Evolutionary conservation across 106 monocot genomes (phyloP), one percentile per base, ranked within the genome.

Genomic region (Dendrobium huoshanense): DNA sequence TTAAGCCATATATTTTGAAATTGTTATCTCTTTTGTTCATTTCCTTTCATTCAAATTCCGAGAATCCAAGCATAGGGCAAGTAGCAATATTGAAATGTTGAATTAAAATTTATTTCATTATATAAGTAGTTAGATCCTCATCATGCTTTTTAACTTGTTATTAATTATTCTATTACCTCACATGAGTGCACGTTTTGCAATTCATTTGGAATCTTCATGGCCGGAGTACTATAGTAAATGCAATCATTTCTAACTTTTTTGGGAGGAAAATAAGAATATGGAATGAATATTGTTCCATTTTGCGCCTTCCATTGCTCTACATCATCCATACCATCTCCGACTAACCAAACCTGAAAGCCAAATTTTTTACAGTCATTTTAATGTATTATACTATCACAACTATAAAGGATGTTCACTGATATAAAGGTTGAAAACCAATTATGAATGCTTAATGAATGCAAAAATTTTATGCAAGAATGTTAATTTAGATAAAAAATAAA

Each of bases 181-280:
- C 95, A 93, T 3, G 91, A 70, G 76, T 93, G 92, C 85, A 95
- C 81, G 68, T 93, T 95, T 73, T 93, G 81, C 13, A 93, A 59
- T 70, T 84, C 47, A 59, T 85, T 59, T 0, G 95, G 89, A 41
- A 91, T 78, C 74, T 72, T 86, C 91, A 95, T 88, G 29, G 92
- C 90, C 10, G 95, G 95, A 76, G 95, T 95, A 56, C 45, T 86
- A 78, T 88, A 82, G 74, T 88, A 93, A 48, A 61, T 73, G 78
- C 93, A 95, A 45, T 95, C 91, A 33, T 86, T 88, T 48, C 89
- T 91, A 10, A 84, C 41, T 42, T 79, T 85, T 73, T 80, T 91
- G 2, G 78, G 77, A 24, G 95, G 95, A 64, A 92, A 92, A 64
- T 91, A 90, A 5, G 91, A 88, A 75, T 86, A 89, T 6, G 92